These are phyloP conservation scores for Setomelanomma holmii DNA, from an alignment of 2,329 filamentous ascomycete genomes.

Conservation along the genomic window DNA sequence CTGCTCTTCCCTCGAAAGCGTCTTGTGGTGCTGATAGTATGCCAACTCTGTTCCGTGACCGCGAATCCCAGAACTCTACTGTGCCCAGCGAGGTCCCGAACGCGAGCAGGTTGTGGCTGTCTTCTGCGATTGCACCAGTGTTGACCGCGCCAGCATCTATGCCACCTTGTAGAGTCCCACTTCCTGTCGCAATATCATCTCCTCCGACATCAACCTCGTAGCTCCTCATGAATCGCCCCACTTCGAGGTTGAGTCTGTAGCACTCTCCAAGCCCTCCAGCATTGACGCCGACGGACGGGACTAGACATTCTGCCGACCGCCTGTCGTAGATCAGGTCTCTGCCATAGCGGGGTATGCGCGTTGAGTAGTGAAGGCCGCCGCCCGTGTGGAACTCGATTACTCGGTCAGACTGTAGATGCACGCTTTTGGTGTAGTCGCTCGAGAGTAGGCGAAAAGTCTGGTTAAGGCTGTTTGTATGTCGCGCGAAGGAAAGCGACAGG, in stretches of 20 bases:
- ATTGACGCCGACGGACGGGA: conserved; percentile 88
- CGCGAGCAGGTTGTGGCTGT: conserved; percentile 86
- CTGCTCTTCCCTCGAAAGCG: conserved; percentile 54
- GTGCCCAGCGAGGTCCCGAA: conserved; percentile 96
- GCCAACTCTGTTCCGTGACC: conserved; percentile 81
- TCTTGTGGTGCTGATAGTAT: conserved; percentile 67
- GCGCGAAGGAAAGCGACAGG: conserved; percentile 88
- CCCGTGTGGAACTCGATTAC: conserved; percentile 92
- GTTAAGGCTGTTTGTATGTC: conserved; percentile 91
- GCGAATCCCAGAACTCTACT: conserved; percentile 94
- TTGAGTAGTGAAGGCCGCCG: conserved; percentile 83
- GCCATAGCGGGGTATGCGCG: conserved; percentile 91
- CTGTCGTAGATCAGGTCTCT: conserved; percentile 87
- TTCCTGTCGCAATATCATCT: conserved; percentile 75
- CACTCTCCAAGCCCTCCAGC: conserved; percentile 88
- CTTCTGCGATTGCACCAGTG: conserved; percentile 82
- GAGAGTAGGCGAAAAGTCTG: conserved; percentile 89
- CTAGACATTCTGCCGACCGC: conserved; percentile 80
- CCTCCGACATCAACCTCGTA: conserved; percentile 90
- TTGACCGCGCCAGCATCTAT: conserved; percentile 88
- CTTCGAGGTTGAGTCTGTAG: conserved; percentile 88
- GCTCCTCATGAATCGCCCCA: conserved; percentile 91
- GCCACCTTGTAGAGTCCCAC: conserved; percentile 82
- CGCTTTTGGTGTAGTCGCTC: conserved; percentile 88
- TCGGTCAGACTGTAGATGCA: conserved; percentile 92